Evolutionary conservation across 208 protist genomes (phyloP), one percentile per base, ranked within the genome.

Genomic region (Acanthamoeba lenticulata): DNA sequence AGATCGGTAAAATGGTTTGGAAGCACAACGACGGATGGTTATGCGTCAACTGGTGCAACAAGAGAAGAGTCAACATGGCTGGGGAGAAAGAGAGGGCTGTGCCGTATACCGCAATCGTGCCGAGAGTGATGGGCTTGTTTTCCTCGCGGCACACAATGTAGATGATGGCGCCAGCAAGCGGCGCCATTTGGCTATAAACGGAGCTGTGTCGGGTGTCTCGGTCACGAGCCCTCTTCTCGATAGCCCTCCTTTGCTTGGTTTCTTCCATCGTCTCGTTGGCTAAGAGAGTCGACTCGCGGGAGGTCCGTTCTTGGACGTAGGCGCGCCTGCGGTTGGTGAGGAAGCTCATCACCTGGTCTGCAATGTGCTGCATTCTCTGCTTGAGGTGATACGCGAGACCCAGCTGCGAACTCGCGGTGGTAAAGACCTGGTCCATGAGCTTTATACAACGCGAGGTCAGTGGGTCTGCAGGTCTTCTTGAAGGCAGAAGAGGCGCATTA

Each of bases 131-230:
- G 19, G 81, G 81, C 32, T 40, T 89, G 27, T 4, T 21, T 11
- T 89, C 38, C 40, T 60, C 32, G 3, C 81, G 21, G 42, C 81
- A 89, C 38, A 89, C 47, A 2, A 42, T 42, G 38, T 89, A 89
- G 52, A 60, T 60, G 32, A 89, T 89, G 21, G 81, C 81, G 11
- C 81, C 81, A 21, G 81, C 81, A 17, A 89, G 52, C n/a, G 81
- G 81, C 81, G 52, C 2, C 11, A 40, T 42, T 3, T 42, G n/a
- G 5, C 81, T 89, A 27, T 60, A 42, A 27, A 89, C 52, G 32
- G 81, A 89, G 32, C 29, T 60, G 29, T 38, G 29, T 24, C 36
- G n/a, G 52, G 19, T 36, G 19, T 89, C 81, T 32, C 57, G 52
- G 9, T 49, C 81, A 9, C 81, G 52, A 24, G 9, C 17, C 32